Evolutionary conservation across 2,329 filamentous ascomycete genomes (phyloP), one percentile per base, ranked within the genome.

Genomic region (Lasiodiplodia hormozganensis): DNA sequence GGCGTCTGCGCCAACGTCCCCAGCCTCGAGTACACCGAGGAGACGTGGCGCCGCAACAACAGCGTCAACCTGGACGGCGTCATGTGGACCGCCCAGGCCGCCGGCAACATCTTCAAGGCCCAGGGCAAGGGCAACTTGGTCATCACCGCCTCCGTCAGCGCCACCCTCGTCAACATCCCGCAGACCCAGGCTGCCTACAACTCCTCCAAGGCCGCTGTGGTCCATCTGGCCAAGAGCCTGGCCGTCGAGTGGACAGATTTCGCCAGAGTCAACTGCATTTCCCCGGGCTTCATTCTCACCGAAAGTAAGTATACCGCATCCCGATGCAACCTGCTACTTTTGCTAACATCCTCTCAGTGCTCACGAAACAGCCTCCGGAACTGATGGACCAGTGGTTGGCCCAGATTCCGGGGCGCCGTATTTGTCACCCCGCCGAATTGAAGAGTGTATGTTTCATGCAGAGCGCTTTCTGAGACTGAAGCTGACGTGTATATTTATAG

Each of bases 21-120:
- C 2, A 64, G 62, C 18, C 31, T 67, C 34, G 68, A 68, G 21
- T 25, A 64, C 16, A 51, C n/a, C 49, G 53, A 62, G 62, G 53
- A 68, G 12, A 4, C 38, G 8, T 70, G 65, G 54, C 43, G 47
- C 6, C 18, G 23, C n/a, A 31, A 65, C 34, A 64, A 68, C 23
- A 28, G 56, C 10, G 56, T 67, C 10, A 67, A 70, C n/a, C 47
- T 68, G 2, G 77, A 81, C 64, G 79, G 80, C 3, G 78, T 76
- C 4, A 79, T 81, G 52, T 81, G 74, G 66, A 77, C 77, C 2
- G 80, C 79, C 0, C 78, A 81, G 65, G 79, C 78, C 0, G 80
- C 79, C 2, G 78, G 75, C 1, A 72, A 72, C 10, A 73, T 81
- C 25, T 81, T 81, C 73, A 78, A 79, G 70, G 23, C 66, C 10